Conservation (phyloP, 805 yeast species). For the Komagataella populi region DNA sequence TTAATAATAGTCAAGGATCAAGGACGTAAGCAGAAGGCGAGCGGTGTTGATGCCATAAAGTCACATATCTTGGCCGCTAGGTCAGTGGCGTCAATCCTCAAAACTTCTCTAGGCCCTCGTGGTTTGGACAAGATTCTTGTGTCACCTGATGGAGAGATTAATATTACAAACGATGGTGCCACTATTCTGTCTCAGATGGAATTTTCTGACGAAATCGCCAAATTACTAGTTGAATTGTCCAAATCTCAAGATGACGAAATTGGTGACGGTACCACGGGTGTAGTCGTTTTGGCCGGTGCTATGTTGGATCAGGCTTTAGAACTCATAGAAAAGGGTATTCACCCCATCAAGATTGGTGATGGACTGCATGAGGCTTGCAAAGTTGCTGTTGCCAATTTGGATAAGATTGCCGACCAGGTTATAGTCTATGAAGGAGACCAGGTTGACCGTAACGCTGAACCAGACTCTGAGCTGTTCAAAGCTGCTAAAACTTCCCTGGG, state of each 20-base stretch:
- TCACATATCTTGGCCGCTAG: slow-evolving; percentile 91
- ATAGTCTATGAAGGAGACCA: slow-evolving; percentile 29
- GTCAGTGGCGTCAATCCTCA: slow-evolving; percentile 84
- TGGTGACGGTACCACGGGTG: slow-evolving; percentile 99
- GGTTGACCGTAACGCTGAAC: slow-evolving; percentile 14
- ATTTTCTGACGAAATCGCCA: slow-evolving; percentile 90
- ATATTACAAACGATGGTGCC: slow-evolving; percentile 97
- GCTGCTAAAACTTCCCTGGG: slow-evolving; percentile 95
- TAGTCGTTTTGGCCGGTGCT: slow-evolving; percentile 92
- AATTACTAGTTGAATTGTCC: slow-evolving; percentile 83
- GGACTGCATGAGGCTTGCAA: slow-evolving; percentile 97
- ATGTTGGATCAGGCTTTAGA: slow-evolving; percentile 88
- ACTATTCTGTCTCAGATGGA: slow-evolving; percentile 95
- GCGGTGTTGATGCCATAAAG: slow-evolving; percentile 70
- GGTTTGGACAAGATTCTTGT: slow-evolving; percentile 96
- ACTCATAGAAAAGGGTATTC: slow-evolving; percentile 91
- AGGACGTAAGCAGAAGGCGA: slow-evolving; percentile 37
- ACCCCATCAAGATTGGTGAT: slow-evolving; percentile 92
- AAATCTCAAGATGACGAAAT: slow-evolving; percentile 95
- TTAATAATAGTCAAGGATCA: slow-evolving; percentile 90
- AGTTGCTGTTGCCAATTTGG: slow-evolving; percentile 70
- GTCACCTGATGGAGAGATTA: slow-evolving; percentile 94
- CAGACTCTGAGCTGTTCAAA: slow-evolving; percentile 51
- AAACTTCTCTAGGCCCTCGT: slow-evolving; percentile 92
- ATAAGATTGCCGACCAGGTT: slow-evolving; percentile 58